Percentiles rank a stretch among this genome's conserved stretches.
Conservation (phyloP, 2,329 filamentous ascomycete species). For the Pestalotiopsis sp. region DNA sequence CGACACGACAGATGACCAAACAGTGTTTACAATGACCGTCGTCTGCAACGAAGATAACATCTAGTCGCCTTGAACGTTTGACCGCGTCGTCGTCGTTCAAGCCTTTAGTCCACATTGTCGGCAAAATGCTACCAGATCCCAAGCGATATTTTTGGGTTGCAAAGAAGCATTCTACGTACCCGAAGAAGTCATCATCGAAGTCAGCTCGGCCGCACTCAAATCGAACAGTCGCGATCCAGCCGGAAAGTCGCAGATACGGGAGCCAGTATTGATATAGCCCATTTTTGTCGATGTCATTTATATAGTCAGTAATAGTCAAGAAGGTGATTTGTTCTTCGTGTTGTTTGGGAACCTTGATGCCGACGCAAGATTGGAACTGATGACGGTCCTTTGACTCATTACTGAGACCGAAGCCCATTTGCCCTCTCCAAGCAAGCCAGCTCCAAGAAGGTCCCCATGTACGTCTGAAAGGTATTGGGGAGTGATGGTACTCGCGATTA, state of each 20-base stretch:
- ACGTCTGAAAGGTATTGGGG: not conserved
- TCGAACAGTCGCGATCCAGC: not conserved
- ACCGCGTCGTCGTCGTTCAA: too few species aligned
- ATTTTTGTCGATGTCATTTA: not conserved
- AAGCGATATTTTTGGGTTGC: too few species aligned
- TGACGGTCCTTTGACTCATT: not conserved
- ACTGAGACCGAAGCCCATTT: not conserved
- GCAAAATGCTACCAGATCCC: too few species aligned
- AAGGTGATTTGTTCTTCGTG: not conserved
- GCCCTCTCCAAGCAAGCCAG: not conserved
- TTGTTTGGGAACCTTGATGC: not conserved
- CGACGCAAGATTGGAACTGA: not conserved
- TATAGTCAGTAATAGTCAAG: not conserved
- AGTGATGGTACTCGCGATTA: too few species aligned
- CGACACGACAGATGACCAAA: too few species aligned
- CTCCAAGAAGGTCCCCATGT: not conserved
- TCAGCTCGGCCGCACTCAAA: too few species aligned
- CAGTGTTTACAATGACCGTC: too few species aligned
- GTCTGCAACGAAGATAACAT: too few species aligned
- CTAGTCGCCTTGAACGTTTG: too few species aligned
- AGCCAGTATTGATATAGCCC: not conserved
- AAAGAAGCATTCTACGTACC: too few species aligned
- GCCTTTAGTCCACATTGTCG: too few species aligned
- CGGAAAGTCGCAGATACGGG: not conserved
- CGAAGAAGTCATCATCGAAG: too few species aligned